Evolutionary conservation across 2,329 filamentous ascomycete genomes (phyloP), one percentile per base, ranked within the genome.

Genomic region (Waltergamsia citrina): DNA sequence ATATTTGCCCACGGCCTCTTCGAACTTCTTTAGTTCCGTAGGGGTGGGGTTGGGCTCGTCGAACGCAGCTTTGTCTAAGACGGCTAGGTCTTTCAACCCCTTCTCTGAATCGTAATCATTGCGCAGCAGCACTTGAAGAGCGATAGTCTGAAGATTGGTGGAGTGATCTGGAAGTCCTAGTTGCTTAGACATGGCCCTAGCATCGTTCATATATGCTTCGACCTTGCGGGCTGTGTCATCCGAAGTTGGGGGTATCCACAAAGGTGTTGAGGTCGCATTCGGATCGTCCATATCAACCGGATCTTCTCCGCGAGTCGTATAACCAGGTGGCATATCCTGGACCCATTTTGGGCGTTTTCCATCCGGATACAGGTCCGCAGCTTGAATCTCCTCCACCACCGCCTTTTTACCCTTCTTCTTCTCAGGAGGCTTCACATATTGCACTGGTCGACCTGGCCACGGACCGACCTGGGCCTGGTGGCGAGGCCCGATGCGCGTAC

Each of bases 331-430:
- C 53, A 92, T 85, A 47, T 96, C 92, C 63, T 93, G 80, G 21
- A 96, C 72, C 86, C 87, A 95, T 56, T 88, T 92, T 1, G 90
- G 90, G 15, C 88, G 79, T 42, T 81, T 85, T 36, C 87, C 85
- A 40, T 79, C 78, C 43, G 80, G 77, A 26, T 78, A 69, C 46
- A 84, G 88, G 43, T 95, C 86, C 7, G 81, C 81, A 56, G 95
- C 90, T 6, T 87, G 65, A 1, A 80, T 77, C 46, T 94, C 88
- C 54, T 92, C 94, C 18, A 81, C 78, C 29, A 81, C 59, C 53
- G 86, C 86, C 53, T 86, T 86, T 38, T 79, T 73, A 41, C 78
- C 79, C 60, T 80, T 93, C 61, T 90, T 95, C 45, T 81, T 77
- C 50, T 96, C 88, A 1, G 79, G 67, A 5, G 87, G 78, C 54